A percentile compares a stretch with the other conserved stretches of the same genome.
Conservation (phyloP, 148 eudicot species). For the Polygonum maritimum region DNA sequence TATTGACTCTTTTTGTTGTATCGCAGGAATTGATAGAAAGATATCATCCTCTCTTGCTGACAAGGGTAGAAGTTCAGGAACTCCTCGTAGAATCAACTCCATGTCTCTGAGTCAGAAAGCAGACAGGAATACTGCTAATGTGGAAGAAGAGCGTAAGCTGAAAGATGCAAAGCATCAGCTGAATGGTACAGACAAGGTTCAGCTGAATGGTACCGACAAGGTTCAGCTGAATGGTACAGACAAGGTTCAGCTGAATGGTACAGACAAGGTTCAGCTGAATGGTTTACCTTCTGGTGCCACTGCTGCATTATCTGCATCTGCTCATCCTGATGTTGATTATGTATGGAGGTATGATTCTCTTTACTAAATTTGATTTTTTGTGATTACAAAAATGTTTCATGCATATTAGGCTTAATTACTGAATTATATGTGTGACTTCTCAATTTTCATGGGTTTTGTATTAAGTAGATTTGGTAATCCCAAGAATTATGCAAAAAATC, state of each 20-base stretch:
- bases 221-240: not conserved
- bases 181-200: not conserved
- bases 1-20: not conserved
- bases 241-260: not conserved
- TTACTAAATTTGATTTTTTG: not conserved
- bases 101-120: not conserved
- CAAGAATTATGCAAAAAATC: not conserved
- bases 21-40: constrained; percentile 5
- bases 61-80: constrained; percentile 4
- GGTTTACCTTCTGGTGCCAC: constrained; percentile 1
- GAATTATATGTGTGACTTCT: not conserved
- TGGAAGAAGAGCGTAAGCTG: not conserved
- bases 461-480: not conserved
- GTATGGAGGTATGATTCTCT: constrained; percentile 41
- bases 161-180: not conserved
- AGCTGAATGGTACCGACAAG: not conserved
- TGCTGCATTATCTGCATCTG: constrained; percentile 10
- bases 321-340: constrained; percentile 27
- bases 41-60: not conserved
- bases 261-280: constrained; percentile 4
- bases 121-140: not conserved
- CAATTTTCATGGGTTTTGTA: not conserved
- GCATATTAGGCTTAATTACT: not conserved
- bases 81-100: not conserved
- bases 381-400: not conserved